A percentile compares a stretch with the other conserved stretches of the same genome.
phyloP scores from a whole-genome alignment of 805 yeast species.

The Ogataea allantospora region DNA sequence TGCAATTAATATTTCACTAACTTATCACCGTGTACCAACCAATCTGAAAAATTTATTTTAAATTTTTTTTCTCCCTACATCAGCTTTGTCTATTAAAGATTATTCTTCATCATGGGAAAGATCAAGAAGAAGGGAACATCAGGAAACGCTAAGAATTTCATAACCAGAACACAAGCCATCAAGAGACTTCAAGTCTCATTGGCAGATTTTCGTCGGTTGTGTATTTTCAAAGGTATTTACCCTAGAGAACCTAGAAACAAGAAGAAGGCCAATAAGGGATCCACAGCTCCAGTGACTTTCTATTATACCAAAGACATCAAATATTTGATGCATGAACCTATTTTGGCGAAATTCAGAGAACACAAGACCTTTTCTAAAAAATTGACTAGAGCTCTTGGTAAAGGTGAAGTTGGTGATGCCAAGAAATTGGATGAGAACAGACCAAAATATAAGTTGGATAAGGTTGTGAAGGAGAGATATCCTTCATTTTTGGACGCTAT shows the following conservation, averaged over 20 bases:
- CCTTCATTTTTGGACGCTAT: conserved; percentile 91
- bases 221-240: conserved; percentile 96
- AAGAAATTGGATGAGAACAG: conserved; percentile 77
- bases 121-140: conserved; percentile 79
- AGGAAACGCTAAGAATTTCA: conserved; percentile 89
- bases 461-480: conserved; percentile 90
- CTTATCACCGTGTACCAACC: conserved; percentile 12
- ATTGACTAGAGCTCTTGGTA: conserved; percentile 83
- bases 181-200: conserved; percentile 87
- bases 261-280: conserved; percentile 95
- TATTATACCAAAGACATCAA: conserved; percentile 93
- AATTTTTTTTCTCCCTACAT: conserved; percentile 14
- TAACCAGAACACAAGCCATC: conserved; percentile 93
- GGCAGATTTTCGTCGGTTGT: conserved; percentile 94
- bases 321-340: conserved; percentile 92
- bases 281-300: conserved; percentile 94
- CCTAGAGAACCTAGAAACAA: conserved; percentile 96
- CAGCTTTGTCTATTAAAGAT: conserved; percentile 1
- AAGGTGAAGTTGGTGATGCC: conserved; percentile 89
- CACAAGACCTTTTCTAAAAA: conserved; percentile 94
- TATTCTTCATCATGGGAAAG: conserved; percentile 43
- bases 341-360: conserved; percentile 85
- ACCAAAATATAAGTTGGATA: conserved; percentile 84
- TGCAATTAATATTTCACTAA: not conserved
- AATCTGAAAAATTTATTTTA: conserved; percentile 17